phyloP scores from a whole-genome alignment of 306 rosid genomes.

The barrel medic (Medicago truncatula) region MtrunA17r5.0-ANR NC_053043.1:31306501-31307000 shows the following conservation, averaged over 20 bases:
- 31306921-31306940: constrained; percentile 82
- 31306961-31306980: constrained; percentile 58
- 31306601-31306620: constrained; percentile 36
- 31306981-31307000: constrained; percentile 55
- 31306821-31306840: constrained; percentile 26
- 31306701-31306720: constrained; percentile 75
- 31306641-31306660: constrained; percentile 57
- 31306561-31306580: constrained; percentile 2
- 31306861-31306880: constrained; percentile 28
- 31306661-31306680: constrained; percentile 63
- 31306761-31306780: constrained; percentile 83
- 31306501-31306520: constrained; percentile 14
- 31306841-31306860: constrained; percentile 19
- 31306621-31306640: constrained; percentile 74
- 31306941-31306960: constrained; percentile 57
- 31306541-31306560: constrained; percentile 28
- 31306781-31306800: constrained; percentile 93
- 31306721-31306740: constrained; percentile 72
- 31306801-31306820: constrained; percentile 82
- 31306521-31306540: constrained; percentile 15
- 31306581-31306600: constrained; percentile 15
- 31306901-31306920: constrained; percentile 47
- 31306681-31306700: constrained; percentile 86
- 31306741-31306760: constrained; percentile 74
- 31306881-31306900: constrained; percentile 26